A percentile compares a stretch with the other conserved stretches of the same genome.
Conservation (phyloP, 1,284 basidiomycete genomes). For the Lentinus polychrous region DNA sequence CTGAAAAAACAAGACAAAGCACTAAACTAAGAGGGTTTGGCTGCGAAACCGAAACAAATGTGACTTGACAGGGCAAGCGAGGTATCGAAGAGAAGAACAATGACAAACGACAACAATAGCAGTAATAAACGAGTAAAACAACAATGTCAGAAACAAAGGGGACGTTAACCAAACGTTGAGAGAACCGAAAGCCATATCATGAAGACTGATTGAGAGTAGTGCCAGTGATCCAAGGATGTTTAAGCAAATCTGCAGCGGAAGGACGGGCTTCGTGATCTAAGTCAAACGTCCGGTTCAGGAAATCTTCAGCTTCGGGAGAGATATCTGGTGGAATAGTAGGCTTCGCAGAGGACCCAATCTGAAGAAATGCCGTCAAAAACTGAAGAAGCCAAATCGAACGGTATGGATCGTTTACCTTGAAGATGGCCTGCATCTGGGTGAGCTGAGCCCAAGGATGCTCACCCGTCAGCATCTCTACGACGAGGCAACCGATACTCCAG, state of each 20-base stretch:
- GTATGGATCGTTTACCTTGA: slow-evolving; percentile 58
- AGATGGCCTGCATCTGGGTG: slow-evolving; percentile 99
- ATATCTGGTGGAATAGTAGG: slow-evolving; percentile 88
- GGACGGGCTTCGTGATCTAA: slow-evolving; percentile 81
- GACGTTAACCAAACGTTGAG: background rate
- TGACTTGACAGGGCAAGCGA: slow-evolving; percentile 8
- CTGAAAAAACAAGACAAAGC: slow-evolving; percentile 5
- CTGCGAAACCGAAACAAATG: background rate
- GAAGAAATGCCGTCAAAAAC: slow-evolving; percentile 5
- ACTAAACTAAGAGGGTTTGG: slow-evolving; percentile 15
- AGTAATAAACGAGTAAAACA: slow-evolving; percentile 4
- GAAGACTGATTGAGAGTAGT: slow-evolving; percentile 14
- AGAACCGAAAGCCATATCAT: slow-evolving; percentile 3
- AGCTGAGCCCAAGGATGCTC: slow-evolving; percentile 96
- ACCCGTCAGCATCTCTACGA: slow-evolving; percentile 98
- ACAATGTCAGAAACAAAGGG: background rate
- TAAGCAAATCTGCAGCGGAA: slow-evolving; percentile 68
- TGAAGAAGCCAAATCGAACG: background rate
- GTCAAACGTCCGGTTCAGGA: slow-evolving; percentile 82
- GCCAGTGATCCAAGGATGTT: slow-evolving; percentile 63
- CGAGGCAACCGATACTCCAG: slow-evolving; percentile 96
- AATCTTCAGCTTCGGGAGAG: slow-evolving; percentile 77
- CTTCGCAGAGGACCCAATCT: slow-evolving; percentile 85
- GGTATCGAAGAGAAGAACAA: slow-evolving; percentile 16
- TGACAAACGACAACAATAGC: slow-evolving; percentile 6